Percentiles rank a stretch among this genome's conserved stretches.
These are phyloP conservation scores for Chaetothyriales sp. DNA, from an alignment of 2,329 filamentous ascomycete genomes.

Conservation along the genomic window DNA sequence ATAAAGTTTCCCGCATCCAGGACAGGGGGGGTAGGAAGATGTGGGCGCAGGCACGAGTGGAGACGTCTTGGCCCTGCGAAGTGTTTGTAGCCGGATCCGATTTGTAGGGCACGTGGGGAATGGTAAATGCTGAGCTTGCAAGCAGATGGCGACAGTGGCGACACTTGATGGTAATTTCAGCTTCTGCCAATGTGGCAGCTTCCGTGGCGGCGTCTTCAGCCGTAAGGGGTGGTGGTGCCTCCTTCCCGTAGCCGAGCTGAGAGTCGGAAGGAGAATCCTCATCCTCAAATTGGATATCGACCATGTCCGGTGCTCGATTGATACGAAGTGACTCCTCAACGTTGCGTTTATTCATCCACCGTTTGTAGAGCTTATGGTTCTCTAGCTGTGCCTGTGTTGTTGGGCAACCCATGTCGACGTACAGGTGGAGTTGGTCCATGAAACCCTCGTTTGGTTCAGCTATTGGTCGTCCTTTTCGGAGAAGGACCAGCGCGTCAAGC, in stretches of 20 bases:
- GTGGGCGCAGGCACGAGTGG: slow-evolving; percentile 49
- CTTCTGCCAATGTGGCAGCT: background rate
- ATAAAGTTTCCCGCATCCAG: slow-evolving; percentile 83
- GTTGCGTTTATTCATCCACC: slow-evolving; percentile 54
- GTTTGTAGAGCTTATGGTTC: slow-evolving; percentile 58
- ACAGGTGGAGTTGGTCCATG: slow-evolving; percentile 73
- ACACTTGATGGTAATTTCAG: slow-evolving; percentile 54
- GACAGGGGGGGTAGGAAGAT: slow-evolving; percentile 82
- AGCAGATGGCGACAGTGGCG: slow-evolving; percentile 69
- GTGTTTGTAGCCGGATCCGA: slow-evolving; percentile 4
- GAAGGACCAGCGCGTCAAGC: slow-evolving; percentile 45
- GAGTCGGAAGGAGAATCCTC: slow-evolving; percentile 26
- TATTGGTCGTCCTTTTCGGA: slow-evolving; percentile 56
- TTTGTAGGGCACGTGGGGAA: slow-evolving; percentile 12
- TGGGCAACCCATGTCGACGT: slow-evolving; percentile 74
- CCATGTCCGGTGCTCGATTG: slow-evolving; percentile 60
- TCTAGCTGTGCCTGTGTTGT: slow-evolving; percentile 43
- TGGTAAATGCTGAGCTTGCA: slow-evolving; percentile 52
- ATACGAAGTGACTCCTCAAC: slow-evolving; percentile 54
- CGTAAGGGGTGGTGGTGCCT: slow-evolving; percentile 12
- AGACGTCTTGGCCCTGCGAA: background rate
- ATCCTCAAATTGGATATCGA: slow-evolving; percentile 59
- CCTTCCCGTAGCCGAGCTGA: slow-evolving; percentile 16
- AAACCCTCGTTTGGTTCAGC: slow-evolving; percentile 87
- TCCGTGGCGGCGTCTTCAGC: background rate